A percentile compares a stretch with the other conserved stretches of the same genome.
These are phyloP conservation scores for Sherardia arvensis DNA, from an alignment of 257 asterid species.

Conservation along the genomic window DNA sequence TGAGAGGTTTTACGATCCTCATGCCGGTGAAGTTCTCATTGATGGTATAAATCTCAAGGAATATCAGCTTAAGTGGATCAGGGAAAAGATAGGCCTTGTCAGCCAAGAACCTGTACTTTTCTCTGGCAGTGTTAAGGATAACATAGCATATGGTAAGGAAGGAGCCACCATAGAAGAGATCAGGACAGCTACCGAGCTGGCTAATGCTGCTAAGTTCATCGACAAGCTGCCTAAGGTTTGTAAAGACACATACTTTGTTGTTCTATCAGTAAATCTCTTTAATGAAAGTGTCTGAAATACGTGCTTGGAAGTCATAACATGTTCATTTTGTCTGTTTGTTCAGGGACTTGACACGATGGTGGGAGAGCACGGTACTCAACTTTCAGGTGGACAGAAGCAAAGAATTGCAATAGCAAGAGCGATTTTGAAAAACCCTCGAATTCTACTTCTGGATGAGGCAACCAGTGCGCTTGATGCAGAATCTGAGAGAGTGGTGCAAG, in stretches of 20 bases:
- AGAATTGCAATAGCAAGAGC: conserved; percentile 86
- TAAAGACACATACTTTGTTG: too few relatives aligned
- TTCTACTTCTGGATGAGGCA: conserved; percentile 78
- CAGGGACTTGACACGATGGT: conserved; percentile 74
- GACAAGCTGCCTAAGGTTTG: conserved; percentile 69
- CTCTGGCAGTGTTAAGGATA: conserved; percentile 65
- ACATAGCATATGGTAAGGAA: conserved; percentile 64
- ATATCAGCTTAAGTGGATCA: conserved; percentile 75
- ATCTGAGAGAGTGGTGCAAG: conserved; percentile 79
- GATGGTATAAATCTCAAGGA: conserved; percentile 67
- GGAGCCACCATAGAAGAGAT: conserved; percentile 64
- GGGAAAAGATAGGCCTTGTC: conserved; percentile 74
- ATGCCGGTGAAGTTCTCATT: conserved; percentile 56
- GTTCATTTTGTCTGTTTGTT: neutral
- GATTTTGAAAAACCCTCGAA: conserved; percentile 63
- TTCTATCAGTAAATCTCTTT: too few relatives aligned
- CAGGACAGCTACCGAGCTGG: conserved; percentile 48
- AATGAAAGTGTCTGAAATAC: too few relatives aligned
- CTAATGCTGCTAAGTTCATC: conserved; percentile 73
- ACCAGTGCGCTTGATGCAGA: conserved; percentile 90
- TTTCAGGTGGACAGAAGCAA: conserved; percentile 90
- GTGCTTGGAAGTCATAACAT: too few relatives aligned
- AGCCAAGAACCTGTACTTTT: conserved; percentile 86
- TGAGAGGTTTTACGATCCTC: conserved; percentile 80
- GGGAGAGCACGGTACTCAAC: conserved; percentile 89